Conservation (phyloP, 306 rosid species). For the Prinsepia uniflora region DNA sequence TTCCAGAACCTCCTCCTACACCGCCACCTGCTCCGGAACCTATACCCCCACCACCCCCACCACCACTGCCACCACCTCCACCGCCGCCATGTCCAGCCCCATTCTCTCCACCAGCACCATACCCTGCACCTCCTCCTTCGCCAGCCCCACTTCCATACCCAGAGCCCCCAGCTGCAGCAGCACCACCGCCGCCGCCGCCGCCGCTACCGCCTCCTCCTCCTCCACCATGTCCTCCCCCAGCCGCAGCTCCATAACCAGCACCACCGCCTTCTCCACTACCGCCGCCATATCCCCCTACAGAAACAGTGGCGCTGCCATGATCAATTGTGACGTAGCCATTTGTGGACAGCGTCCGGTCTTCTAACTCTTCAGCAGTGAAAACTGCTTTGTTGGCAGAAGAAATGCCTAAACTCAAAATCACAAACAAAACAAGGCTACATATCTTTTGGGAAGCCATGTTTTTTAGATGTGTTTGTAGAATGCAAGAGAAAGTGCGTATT, state of each 20-base stretch:
- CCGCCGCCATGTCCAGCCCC: slow-evolving; percentile 28
- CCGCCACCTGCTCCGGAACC: slow-evolving; percentile 29
- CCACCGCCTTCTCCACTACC: slow-evolving; percentile 13
- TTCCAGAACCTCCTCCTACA: slow-evolving; percentile 17
- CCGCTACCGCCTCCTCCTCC: slow-evolving; percentile 14
- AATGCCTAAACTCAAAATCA: slow-evolving; percentile 32
- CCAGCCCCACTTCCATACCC: slow-evolving; percentile 34
- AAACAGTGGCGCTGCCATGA: neutral
- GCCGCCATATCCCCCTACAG: slow-evolving; percentile 13
- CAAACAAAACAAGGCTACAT: slow-evolving; percentile 26
- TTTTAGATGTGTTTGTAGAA: neutral
- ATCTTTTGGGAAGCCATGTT: slow-evolving; percentile 36
- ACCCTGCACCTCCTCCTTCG: slow-evolving; percentile 22
- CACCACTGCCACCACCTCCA: slow-evolving; percentile 25
- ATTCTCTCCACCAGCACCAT: slow-evolving; percentile 21
- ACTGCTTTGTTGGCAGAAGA: slow-evolving; percentile 51
- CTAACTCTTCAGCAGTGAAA: slow-evolving; percentile 15
- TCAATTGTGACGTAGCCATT: no score
- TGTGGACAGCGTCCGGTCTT: neutral
- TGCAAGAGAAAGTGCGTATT: slow-evolving; percentile 22
- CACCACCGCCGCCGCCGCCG: slow-evolving; percentile 16
- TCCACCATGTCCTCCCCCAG: slow-evolving; percentile 11
- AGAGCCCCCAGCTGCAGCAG: slow-evolving; percentile 23
- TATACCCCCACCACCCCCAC: slow-evolving; percentile 16
- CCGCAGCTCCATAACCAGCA: neutral